Conservation (phyloP, 1,284 basidiomycete genomes). For the Marasmius sp. region DNA sequence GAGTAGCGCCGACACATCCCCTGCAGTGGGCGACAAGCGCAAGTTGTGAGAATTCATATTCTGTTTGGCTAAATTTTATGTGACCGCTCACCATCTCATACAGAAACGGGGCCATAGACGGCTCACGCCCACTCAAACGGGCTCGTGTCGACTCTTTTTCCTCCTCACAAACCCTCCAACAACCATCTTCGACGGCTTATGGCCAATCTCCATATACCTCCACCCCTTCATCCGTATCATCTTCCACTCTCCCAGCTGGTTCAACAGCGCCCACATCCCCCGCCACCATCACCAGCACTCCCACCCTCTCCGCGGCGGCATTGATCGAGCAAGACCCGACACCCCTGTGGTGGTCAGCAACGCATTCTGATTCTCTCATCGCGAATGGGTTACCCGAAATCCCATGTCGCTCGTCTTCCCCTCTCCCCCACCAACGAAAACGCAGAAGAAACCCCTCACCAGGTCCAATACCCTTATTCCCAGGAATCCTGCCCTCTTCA, state of each 20-base stretch:
- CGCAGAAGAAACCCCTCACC: neutral
- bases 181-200: neutral
- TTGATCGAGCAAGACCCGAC: slow-evolving; percentile 38
- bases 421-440: slow-evolving; percentile 13
- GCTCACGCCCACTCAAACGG: slow-evolving; percentile 41
- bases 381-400: slow-evolving; percentile 65
- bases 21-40: slow-evolving; percentile 52
- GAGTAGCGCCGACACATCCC: slow-evolving; percentile 23
- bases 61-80: neutral
- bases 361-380: slow-evolving; percentile 59
- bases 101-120: slow-evolving; percentile 26
- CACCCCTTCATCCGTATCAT: neutral
- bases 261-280: slow-evolving; percentile 2
- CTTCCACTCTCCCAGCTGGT: neutral
- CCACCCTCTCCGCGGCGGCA: slow-evolving; percentile 30
- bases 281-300: slow-evolving; percentile 19
- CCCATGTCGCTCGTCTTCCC: slow-evolving; percentile 41
- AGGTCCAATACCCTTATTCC: neutral
- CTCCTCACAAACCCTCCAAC: neutral
- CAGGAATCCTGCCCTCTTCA: slow-evolving; percentile 8
- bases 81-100: neutral
- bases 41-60: slow-evolving; percentile 47
- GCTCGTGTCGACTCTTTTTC: slow-evolving; percentile 31
- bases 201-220: slow-evolving; percentile 3
- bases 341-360: slow-evolving; percentile 74